Conservation (phyloP, 1,284 basidiomycete species). For the Vanrija humicola region DNA sequence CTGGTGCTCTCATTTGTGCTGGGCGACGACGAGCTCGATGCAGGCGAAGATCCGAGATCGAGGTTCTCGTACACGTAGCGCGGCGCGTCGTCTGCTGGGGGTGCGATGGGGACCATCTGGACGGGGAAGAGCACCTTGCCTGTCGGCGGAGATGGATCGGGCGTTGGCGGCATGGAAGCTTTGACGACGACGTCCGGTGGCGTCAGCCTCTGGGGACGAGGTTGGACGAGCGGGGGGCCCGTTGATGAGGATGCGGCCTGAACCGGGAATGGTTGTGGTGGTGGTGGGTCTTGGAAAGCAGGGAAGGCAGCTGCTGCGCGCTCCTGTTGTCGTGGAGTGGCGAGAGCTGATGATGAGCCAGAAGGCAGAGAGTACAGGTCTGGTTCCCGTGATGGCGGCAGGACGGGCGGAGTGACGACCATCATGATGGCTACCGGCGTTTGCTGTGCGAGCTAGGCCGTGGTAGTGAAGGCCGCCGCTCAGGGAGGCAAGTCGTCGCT, state of each 20-base stretch:
- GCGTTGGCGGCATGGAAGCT: conserved; percentile 26
- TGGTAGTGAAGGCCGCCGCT: background rate
- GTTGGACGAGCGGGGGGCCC: conserved; percentile 19
- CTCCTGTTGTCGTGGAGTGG: background rate
- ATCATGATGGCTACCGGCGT: conserved; percentile 12
- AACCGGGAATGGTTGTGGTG: background rate
- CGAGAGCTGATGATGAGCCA: background rate
- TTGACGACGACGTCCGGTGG: conserved; percentile 18
- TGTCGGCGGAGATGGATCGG: conserved; percentile 29
- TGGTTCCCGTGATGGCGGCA: conserved; percentile 15
- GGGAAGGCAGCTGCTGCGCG: conserved; percentile 3
- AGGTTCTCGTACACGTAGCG: background rate
- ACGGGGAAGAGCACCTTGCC: conserved; percentile 24
- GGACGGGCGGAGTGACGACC: conserved; percentile 15
- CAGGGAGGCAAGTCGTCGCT: background rate
- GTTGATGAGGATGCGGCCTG: conserved; percentile 3
- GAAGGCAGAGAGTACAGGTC: background rate
- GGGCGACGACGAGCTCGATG: conserved; percentile 4
- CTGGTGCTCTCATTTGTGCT: conserved; percentile 6
- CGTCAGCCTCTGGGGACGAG: conserved; percentile 6
- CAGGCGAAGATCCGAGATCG: conserved; percentile 1
- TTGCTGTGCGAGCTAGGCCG: background rate
- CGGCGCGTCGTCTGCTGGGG: conserved; percentile 21
- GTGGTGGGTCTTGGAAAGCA: conserved; percentile 2
- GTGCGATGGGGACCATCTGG: conserved; percentile 31